phyloP scores from a whole-genome alignment of 257 asterid genomes.

The Fraxinus americana region DNA sequence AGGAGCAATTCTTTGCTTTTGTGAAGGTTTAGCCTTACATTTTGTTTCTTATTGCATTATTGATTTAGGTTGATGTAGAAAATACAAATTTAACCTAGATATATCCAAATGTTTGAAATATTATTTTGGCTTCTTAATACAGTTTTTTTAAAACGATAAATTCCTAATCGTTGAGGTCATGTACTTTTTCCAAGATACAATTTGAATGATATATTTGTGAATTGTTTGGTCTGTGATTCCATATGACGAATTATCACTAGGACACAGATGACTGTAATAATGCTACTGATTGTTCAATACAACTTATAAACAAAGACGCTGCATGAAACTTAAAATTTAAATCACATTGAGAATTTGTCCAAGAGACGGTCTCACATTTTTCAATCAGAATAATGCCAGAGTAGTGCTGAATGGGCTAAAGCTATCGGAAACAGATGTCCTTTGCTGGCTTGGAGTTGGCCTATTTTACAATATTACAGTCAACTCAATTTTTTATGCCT shows the following conservation, averaged over 20 bases:
- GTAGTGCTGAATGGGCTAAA: too few relatives aligned
- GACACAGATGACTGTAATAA: neutral
- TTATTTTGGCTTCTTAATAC: neutral
- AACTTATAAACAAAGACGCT: neutral
- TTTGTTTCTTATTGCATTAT: neutral
- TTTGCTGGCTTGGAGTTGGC: neutral
- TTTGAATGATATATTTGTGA: neutral
- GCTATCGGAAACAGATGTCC: neutral
- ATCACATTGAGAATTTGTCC: neutral
- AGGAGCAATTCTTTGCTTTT: conserved; percentile 87
- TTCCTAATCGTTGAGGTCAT: neutral
- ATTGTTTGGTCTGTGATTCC: neutral
- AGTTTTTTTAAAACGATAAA: neutral
- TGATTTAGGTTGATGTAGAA: neutral
- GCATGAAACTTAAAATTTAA: neutral
- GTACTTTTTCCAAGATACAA: neutral
- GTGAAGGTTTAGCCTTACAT: conserved; percentile 62
- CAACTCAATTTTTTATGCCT: neutral
- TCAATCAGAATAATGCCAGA: neutral
- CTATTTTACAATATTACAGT: neutral
- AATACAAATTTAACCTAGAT: neutral
- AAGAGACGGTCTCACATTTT: neutral
- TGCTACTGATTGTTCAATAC: neutral
- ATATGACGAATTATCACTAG: neutral
- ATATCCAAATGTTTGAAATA: neutral